phyloP scores from a whole-genome alignment of 768 basidiomycete species.

The Suillus fuscotomentosus region DNA sequence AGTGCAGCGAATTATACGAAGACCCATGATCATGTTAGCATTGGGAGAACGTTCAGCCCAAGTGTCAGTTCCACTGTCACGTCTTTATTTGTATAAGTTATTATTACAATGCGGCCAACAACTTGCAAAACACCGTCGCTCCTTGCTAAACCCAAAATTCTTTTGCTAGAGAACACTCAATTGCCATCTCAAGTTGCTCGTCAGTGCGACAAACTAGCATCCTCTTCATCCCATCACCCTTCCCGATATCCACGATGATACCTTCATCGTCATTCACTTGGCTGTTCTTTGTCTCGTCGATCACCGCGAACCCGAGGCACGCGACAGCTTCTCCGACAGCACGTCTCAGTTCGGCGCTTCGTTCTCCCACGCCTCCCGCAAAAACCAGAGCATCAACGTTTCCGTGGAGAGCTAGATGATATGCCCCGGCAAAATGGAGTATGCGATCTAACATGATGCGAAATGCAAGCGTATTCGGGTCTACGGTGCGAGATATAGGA shows the following conservation, averaged over 20 bases:
- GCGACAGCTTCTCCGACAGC: slow-evolving; percentile 51
- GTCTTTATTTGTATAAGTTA: background rate
- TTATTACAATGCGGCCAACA: background rate
- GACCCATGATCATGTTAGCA: background rate
- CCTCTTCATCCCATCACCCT: slow-evolving; percentile 24
- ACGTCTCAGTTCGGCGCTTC: slow-evolving; percentile 55
- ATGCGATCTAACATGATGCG: slow-evolving; percentile 79
- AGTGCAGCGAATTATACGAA: background rate
- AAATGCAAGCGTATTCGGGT: slow-evolving; percentile 62
- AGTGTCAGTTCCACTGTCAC: background rate
- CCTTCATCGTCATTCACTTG: slow-evolving; percentile 35
- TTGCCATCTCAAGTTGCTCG: slow-evolving; percentile 57
- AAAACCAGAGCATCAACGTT: slow-evolving; percentile 80
- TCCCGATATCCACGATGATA: slow-evolving; percentile 48
- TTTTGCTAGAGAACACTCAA: slow-evolving; percentile 30
- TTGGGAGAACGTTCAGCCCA: background rate
- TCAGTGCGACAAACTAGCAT: slow-evolving; percentile 67
- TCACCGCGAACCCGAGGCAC: slow-evolving; percentile 59
- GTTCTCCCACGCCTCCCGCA: slow-evolving; percentile 87
- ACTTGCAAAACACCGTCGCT: background rate
- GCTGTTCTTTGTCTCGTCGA: slow-evolving; percentile 49
- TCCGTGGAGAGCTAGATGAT: slow-evolving; percentile 69
- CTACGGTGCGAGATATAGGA: slow-evolving; percentile 17
- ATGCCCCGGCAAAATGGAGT: slow-evolving; percentile 68
- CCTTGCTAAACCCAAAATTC: slow-evolving; percentile 14